These are phyloP conservation scores for Sporothrix globosa DNA, from an alignment of 2,329 filamentous ascomycete species.

Conservation along the genomic window DNA sequence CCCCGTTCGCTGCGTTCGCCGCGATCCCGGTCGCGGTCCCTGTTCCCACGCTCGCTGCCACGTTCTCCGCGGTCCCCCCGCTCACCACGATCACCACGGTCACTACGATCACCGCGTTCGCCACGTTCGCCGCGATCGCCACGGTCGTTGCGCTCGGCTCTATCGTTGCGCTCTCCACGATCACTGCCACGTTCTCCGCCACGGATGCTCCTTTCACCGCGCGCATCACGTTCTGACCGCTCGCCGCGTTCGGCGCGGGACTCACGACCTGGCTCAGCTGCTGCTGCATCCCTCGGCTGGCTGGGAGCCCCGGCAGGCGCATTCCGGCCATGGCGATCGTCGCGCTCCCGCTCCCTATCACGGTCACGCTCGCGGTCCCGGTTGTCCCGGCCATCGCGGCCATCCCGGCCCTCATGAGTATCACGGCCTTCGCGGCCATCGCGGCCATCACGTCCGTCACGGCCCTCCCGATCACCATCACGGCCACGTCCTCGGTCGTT, in stretches of 20 bases:
- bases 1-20: conserved; percentile 33
- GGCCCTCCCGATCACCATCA: conserved; percentile 42
- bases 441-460: neutral
- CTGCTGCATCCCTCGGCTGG: neutral
- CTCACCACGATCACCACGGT: conserved; percentile 16
- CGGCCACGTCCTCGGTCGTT: conserved; percentile 21
- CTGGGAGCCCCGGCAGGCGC: neutral
- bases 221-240: neutral
- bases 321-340: conserved; percentile 53
- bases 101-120: conserved; percentile 39
- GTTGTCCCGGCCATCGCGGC: conserved; percentile 42
- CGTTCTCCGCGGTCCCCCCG: conserved; percentile 1
- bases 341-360: conserved; percentile 42
- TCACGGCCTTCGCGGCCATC: neutral
- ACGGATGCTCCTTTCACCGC: neutral
- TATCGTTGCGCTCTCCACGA: conserved; percentile 29
- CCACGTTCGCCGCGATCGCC: neutral
- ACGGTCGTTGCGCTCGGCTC: conserved; percentile 34
- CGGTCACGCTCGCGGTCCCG: conserved; percentile 27
- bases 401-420: conserved; percentile 52
- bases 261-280: neutral
- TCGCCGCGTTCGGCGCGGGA: neutral
- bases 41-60: conserved; percentile 33
- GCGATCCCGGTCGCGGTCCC: conserved; percentile 45
- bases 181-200: neutral